Conservation (phyloP, 2,329 filamentous ascomycete genomes). For the Xylaria sp. region DNA sequence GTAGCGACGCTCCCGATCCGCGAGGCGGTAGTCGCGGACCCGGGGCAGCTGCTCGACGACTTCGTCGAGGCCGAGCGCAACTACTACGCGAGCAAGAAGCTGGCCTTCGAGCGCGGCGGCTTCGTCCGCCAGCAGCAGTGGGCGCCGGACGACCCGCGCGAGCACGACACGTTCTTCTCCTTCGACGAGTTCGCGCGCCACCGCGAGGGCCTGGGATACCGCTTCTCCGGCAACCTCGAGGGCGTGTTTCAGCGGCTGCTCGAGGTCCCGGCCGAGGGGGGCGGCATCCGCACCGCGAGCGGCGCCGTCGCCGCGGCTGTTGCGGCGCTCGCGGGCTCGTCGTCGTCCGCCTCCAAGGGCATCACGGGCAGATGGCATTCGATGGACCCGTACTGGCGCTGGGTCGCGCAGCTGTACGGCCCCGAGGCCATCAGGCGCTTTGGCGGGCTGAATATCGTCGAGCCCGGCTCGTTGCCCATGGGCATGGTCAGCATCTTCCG, state of each 20-base stretch:
- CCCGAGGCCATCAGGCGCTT: slow-evolving; percentile 51
- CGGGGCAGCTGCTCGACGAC: slow-evolving; percentile 36
- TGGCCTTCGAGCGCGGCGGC: slow-evolving; percentile 42
- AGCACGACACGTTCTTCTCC: slow-evolving; percentile 49
- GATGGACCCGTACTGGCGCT: slow-evolving; percentile 54
- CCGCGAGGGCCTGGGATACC: slow-evolving; percentile 38
- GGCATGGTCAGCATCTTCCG: slow-evolving; percentile 53
- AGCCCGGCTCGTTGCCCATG: slow-evolving; percentile 52
- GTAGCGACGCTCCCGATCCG: slow-evolving; percentile 49
- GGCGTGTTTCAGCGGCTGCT: slow-evolving; percentile 47
- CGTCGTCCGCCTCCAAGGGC: background rate
- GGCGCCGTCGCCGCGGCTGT: slow-evolving; percentile 32
- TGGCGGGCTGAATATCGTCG: slow-evolving; percentile 52
- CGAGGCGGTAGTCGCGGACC: slow-evolving; percentile 39
- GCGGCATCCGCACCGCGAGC: slow-evolving; percentile 37
- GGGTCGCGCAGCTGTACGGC: slow-evolving; percentile 53
- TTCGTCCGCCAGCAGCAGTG: slow-evolving; percentile 18
- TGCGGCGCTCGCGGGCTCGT: slow-evolving; percentile 22
- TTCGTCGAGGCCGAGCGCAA: slow-evolving; percentile 44
- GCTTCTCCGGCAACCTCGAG: slow-evolving; percentile 35
- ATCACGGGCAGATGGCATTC: slow-evolving; percentile 34
- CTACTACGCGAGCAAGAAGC: slow-evolving; percentile 44
- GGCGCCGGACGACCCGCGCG: slow-evolving; percentile 39
- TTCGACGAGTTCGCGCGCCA: slow-evolving; percentile 52
- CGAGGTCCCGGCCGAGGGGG: slow-evolving; percentile 38